Evolutionary conservation across 306 rosid species (phyloP).

Genomic region (Cyclanthera cordifolia): DNA sequence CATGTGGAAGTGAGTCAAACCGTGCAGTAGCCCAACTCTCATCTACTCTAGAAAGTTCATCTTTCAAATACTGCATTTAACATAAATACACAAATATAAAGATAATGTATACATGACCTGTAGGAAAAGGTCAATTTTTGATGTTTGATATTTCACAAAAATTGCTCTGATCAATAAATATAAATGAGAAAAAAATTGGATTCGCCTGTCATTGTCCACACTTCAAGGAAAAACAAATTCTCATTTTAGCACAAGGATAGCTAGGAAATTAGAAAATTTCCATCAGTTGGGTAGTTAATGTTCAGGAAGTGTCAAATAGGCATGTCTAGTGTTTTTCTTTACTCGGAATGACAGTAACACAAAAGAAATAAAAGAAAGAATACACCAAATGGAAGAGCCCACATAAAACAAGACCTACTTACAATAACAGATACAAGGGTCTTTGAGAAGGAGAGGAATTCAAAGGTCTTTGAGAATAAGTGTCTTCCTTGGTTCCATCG

Average conservation of each 20-base stretch:
- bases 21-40: slow-evolving; percentile 93
- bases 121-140: background rate
- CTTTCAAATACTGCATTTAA: slow-evolving; percentile 68
- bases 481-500: too few species aligned
- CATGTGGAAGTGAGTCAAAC: slow-evolving; percentile 98
- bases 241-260: background rate
- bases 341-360: background rate
- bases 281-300: background rate
- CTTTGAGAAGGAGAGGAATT: too few species aligned
- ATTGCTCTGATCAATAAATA: too few species aligned
- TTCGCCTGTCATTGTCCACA: background rate
- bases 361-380: background rate
- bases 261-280: background rate
- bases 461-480: too few species aligned
- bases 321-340: background rate
- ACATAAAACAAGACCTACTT: background rate
- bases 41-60: slow-evolving; percentile 60
- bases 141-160: background rate
- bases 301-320: background rate
- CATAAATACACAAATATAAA: slow-evolving; percentile 20
- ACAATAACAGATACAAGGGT: background rate
- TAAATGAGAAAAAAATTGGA: background rate
- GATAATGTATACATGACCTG: background rate
- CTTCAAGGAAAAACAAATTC: background rate
- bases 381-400: background rate